Conservation (phyloP, 164 flowering plant genomes). For the Kalanchoe fedtschenkoi region DNA sequence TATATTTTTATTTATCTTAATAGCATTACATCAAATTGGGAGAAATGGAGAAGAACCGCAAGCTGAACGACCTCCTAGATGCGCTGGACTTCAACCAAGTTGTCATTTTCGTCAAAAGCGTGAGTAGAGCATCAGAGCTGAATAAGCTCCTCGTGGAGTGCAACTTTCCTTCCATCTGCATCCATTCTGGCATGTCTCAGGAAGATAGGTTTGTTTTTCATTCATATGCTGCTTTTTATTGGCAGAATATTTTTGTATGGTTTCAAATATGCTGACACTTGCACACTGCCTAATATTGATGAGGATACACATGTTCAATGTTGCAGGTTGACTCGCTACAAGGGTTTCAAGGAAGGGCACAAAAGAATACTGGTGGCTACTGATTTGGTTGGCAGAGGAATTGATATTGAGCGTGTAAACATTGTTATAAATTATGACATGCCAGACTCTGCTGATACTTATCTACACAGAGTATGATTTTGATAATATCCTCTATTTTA, state of each 20-base stretch:
- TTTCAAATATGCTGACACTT: too few relatives aligned
- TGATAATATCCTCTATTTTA: background rate
- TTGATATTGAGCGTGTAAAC: slow-evolving; percentile 93
- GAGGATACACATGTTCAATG: background rate
- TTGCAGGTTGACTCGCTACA: slow-evolving; percentile 78
- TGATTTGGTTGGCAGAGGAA: slow-evolving; percentile 95
- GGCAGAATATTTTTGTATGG: too few relatives aligned
- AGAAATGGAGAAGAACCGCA: slow-evolving; percentile 88
- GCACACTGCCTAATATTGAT: too few relatives aligned
- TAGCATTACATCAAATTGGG: slow-evolving; percentile 97
- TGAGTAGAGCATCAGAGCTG: slow-evolving; percentile 89
- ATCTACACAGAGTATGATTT: slow-evolving; percentile 68
- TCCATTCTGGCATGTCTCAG: slow-evolving; percentile 97
- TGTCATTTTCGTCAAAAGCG: slow-evolving; percentile 93
- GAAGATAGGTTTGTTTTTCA: slow-evolving; percentile 66
- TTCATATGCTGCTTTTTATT: background rate
- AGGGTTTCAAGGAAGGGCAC: slow-evolving; percentile 90
- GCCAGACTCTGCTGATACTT: slow-evolving; percentile 99
- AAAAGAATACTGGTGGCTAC: slow-evolving; percentile 95
- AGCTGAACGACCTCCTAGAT: slow-evolving; percentile 95
- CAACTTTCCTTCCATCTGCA: slow-evolving; percentile 96
- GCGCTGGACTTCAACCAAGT: slow-evolving; percentile 99
- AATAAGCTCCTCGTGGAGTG: slow-evolving; percentile 91
- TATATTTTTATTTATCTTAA: background rate
- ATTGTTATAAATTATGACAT: slow-evolving; percentile 97